Evolutionary conservation across 805 yeast species (phyloP).

Genomic region (Millerago galiae): DNA sequence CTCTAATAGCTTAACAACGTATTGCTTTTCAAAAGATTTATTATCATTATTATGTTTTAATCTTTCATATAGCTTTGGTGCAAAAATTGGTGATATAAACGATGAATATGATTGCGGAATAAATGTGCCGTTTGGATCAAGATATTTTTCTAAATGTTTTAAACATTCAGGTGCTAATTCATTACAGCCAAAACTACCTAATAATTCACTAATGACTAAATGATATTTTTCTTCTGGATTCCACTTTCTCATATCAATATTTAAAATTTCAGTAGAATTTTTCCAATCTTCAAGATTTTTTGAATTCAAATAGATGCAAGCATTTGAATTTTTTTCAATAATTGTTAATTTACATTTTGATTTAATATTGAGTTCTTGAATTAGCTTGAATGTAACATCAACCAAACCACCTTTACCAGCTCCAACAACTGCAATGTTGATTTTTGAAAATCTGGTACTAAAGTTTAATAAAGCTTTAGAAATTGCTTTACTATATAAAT

Average conservation of each 20-base stretch:
- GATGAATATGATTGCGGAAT: slow-evolving; percentile 59
- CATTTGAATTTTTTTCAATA: slow-evolving; percentile 67
- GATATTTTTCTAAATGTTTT: slow-evolving; percentile 34
- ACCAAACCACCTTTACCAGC: slow-evolving; percentile 88
- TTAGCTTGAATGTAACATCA: slow-evolving; percentile 41
- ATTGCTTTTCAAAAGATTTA: slow-evolving; percentile 37
- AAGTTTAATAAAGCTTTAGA: slow-evolving; percentile 20
- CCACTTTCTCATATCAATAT: slow-evolving; percentile 57
- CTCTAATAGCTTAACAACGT: slow-evolving; percentile 37
- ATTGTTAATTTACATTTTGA: slow-evolving; percentile 39
- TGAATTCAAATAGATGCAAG: slow-evolving; percentile 42
- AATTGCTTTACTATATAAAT: slow-evolving; percentile 38
- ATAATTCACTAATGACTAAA: slow-evolving; percentile 69
- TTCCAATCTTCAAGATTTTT: slow-evolving; percentile 51
- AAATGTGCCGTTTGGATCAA: slow-evolving; percentile 41
- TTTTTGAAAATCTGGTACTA: slow-evolving; percentile 11
- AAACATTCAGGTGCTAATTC: slow-evolving; percentile 85
- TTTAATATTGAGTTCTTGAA: slow-evolving; percentile 25
- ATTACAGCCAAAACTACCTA: slow-evolving; percentile 92
- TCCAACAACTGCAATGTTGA: slow-evolving; percentile 61
- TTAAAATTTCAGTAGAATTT: slow-evolving; percentile 41
- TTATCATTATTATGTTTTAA: slow-evolving; percentile 24
- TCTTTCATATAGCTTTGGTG: slow-evolving; percentile 44
- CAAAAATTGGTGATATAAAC: slow-evolving; percentile 58
- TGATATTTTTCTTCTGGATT: slow-evolving; percentile 35